These are phyloP conservation scores for Rhodamnia argentea DNA, from an alignment of 345 rosid species.

Conservation along the genomic window DNA sequence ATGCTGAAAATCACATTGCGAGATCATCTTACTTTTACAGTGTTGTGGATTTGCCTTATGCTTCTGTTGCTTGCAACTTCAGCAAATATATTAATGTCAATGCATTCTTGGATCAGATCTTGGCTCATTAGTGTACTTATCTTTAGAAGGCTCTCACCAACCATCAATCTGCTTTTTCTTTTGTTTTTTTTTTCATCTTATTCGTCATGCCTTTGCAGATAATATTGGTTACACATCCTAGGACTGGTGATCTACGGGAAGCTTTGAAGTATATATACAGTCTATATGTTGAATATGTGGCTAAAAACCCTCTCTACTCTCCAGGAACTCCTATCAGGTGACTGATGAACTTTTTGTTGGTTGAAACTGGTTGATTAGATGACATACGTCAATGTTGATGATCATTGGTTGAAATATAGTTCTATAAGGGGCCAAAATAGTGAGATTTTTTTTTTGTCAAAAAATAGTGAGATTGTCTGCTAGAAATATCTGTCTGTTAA, in stretches of 20 bases:
- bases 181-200: background rate
- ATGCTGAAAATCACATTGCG: background rate
- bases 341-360: constrained; percentile 2
- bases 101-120: background rate
- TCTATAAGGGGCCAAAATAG: background rate
- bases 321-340: constrained; percentile 86
- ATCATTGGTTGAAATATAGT: background rate
- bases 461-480: background rate
- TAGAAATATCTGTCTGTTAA: background rate
- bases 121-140: background rate
- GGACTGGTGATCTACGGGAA: constrained; percentile 80
- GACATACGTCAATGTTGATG: background rate
- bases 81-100: background rate
- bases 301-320: constrained; percentile 65
- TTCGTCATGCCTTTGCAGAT: constrained; percentile 26
- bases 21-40: background rate
- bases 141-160: background rate
- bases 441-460: too few species aligned
- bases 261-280: constrained; percentile 75
- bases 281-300: constrained; percentile 82
- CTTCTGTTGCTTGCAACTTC: background rate
- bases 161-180: background rate
- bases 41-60: background rate
- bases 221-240: constrained; percentile 84
- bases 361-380: constrained; percentile 33